A percentile compares a stretch with the other conserved stretches of the same genome.
Conservation (phyloP, 140 eudicot genomes). For the Flaveria floridana region DNA sequence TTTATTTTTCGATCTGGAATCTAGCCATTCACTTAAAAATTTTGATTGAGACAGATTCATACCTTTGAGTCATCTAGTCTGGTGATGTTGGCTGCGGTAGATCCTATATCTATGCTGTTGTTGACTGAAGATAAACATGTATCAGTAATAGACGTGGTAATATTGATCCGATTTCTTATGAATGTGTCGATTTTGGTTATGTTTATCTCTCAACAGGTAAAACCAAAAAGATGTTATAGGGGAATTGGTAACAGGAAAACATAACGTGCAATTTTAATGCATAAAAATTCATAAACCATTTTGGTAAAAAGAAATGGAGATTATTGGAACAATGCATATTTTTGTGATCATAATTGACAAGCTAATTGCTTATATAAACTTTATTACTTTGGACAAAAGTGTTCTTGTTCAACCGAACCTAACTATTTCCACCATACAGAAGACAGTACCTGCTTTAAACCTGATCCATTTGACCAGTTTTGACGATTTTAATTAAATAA, state of each 20-base stretch:
- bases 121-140: constrained; percentile 31
- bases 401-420: not conserved
- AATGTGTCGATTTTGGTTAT: not conserved
- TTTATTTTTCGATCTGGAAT: not conserved
- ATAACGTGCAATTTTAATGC: not conserved
- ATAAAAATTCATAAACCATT: not conserved
- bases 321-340: not conserved
- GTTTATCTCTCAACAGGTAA: not conserved
- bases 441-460: not conserved
- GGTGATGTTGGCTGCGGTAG: constrained; percentile 26
- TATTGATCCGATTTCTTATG: not conserved
- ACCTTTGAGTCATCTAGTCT: constrained; percentile 68
- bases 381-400: not conserved
- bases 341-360: not conserved
- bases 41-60: constrained; percentile 25
- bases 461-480: not conserved
- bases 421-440: not conserved
- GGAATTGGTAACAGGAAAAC: not conserved
- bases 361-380: not conserved
- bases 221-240: not conserved
- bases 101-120: constrained; percentile 44
- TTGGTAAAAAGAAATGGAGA: not conserved
- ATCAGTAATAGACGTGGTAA: not conserved
- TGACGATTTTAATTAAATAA: not conserved
- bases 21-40: not conserved